These are phyloP conservation scores for Mycosphaerella sp. DNA, from an alignment of 2,329 filamentous ascomycete species.

Conservation along the genomic window DNA sequence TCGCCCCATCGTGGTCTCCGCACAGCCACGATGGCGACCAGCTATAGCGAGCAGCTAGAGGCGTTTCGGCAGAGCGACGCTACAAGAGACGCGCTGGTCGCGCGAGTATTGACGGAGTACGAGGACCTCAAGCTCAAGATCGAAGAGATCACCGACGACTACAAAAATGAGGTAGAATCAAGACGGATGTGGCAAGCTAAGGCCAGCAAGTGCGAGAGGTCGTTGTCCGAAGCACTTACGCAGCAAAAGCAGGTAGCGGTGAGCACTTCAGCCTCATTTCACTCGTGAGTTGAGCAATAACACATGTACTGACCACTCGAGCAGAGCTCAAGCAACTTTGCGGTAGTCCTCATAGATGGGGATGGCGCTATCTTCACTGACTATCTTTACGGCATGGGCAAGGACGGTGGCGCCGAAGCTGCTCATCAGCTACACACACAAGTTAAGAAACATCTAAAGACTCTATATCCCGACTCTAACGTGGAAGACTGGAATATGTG, in stretches of 20 bases:
- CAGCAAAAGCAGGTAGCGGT: conserved; percentile 27
- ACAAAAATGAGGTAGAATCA: conserved; percentile 34
- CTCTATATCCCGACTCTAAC: conserved; percentile 35
- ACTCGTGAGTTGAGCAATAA: background rate
- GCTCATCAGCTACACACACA: conserved; percentile 40
- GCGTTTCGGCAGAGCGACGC: conserved; percentile 31
- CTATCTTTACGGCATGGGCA: conserved; percentile 37
- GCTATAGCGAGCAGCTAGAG: conserved; percentile 28
- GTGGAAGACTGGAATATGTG: conserved; percentile 39
- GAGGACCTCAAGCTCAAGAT: conserved; percentile 32
- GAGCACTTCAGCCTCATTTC: background rate
- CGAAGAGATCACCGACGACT: conserved; percentile 33
- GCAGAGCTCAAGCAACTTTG: conserved; percentile 38
- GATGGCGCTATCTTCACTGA: conserved; percentile 45
- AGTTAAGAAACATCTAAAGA: conserved; percentile 40
- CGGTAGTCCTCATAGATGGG: conserved; percentile 45
- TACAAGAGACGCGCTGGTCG: conserved; percentile 30
- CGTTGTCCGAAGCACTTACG: conserved; percentile 20
- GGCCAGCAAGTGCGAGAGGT: conserved; percentile 20
- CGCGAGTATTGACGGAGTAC: conserved; percentile 30
- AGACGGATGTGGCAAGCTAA: conserved; percentile 34
- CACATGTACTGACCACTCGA: background rate
- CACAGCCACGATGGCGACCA: conserved; percentile 1
- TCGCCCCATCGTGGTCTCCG: background rate
- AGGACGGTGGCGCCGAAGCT: conserved; percentile 43